A percentile compares a stretch with the other conserved stretches of the same genome.
phyloP scores from a whole-genome alignment of 352 stramenopile genomes.

The Globisporangium parvum region DNA sequence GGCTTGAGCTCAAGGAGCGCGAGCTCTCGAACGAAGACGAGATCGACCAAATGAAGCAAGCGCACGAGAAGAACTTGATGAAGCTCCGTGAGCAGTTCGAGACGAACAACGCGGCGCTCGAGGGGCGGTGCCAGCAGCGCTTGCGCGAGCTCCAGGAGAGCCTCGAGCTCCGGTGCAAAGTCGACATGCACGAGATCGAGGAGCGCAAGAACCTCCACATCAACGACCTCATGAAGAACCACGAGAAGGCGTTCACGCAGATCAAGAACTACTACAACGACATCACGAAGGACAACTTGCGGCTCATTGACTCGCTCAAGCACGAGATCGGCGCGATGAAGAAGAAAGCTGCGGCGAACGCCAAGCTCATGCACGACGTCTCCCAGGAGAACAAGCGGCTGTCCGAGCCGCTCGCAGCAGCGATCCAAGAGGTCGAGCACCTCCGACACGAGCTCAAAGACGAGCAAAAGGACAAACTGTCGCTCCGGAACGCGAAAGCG shows the following conservation, averaged over 20 bases:
- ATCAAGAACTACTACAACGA: slow-evolving; percentile 97
- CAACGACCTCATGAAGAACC: slow-evolving; percentile 93
- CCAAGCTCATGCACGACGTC: slow-evolving; percentile 92
- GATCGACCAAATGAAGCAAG: slow-evolving; percentile 87
- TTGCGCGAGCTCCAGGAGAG: slow-evolving; percentile 74
- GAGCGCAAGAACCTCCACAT: slow-evolving; percentile 95
- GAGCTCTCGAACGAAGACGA: slow-evolving; percentile 86
- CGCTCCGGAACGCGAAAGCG: slow-evolving; percentile 84
- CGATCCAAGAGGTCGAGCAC: slow-evolving; percentile 86
- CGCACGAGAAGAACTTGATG: slow-evolving; percentile 90
- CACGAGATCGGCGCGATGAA: slow-evolving; percentile 92
- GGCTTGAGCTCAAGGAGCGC: slow-evolving; percentile 78
- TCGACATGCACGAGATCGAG: slow-evolving; percentile 92
- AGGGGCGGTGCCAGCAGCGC: slow-evolving; percentile 60
- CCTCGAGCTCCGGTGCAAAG: slow-evolving; percentile 89
- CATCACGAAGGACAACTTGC: slow-evolving; percentile 92
- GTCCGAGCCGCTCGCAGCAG: slow-evolving; percentile 79
- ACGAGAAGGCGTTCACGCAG: slow-evolving; percentile 90
- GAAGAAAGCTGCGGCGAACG: slow-evolving; percentile 86
- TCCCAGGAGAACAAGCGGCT: slow-evolving; percentile 91
- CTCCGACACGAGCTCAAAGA: slow-evolving; percentile 88
- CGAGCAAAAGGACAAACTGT: slow-evolving; percentile 90
- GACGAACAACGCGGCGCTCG: slow-evolving; percentile 72
- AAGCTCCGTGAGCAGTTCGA: slow-evolving; percentile 91
- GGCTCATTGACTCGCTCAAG: slow-evolving; percentile 91